A percentile compares a stretch with the other conserved stretches of the same genome.
These are phyloP conservation scores for Fonsecaea erecta DNA, from an alignment of 2,329 filamentous ascomycete species.

Conservation along the genomic window DNA sequence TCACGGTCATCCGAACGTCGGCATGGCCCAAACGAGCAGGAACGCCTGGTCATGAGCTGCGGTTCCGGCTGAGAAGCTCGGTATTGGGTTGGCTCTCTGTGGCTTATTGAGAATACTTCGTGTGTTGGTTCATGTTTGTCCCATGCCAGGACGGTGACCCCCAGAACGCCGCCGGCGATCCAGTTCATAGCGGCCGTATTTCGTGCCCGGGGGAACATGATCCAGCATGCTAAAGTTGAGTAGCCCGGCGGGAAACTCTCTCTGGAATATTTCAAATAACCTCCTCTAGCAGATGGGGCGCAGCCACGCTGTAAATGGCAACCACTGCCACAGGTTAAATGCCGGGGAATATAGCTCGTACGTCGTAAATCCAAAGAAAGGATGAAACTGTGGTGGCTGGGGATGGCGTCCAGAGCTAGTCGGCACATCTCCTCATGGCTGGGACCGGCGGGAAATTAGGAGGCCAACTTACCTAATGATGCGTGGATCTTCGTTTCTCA, in stretches of 20 bases:
- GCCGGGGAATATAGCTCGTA: not conserved
- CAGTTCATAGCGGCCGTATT: not conserved
- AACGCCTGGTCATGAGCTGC: not conserved
- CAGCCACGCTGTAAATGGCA: not conserved
- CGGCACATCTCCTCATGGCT: not conserved
- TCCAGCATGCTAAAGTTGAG: not conserved
- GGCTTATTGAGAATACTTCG: not conserved
- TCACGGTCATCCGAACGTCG: not conserved
- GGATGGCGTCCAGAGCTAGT: not conserved
- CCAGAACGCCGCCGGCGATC: not conserved
- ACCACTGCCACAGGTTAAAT: not conserved
- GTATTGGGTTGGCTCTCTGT: not conserved
- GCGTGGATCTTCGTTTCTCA: not conserved
- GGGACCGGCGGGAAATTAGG: not conserved
- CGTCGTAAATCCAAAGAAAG: not conserved
- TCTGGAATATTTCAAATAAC: not conserved
- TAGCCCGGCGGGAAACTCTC: not conserved
- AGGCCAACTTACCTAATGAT: not conserved
- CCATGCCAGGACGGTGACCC: not conserved
- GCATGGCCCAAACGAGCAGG: slow-evolving; percentile 1
- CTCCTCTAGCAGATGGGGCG: not conserved
- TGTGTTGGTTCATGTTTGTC: not conserved
- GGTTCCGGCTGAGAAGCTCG: not conserved
- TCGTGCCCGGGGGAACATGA: not conserved
- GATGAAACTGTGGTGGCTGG: slow-evolving; percentile 26